Conservation (phyloP, 31 red algal species). For the Odonthalia washingtoniensis region DNA sequence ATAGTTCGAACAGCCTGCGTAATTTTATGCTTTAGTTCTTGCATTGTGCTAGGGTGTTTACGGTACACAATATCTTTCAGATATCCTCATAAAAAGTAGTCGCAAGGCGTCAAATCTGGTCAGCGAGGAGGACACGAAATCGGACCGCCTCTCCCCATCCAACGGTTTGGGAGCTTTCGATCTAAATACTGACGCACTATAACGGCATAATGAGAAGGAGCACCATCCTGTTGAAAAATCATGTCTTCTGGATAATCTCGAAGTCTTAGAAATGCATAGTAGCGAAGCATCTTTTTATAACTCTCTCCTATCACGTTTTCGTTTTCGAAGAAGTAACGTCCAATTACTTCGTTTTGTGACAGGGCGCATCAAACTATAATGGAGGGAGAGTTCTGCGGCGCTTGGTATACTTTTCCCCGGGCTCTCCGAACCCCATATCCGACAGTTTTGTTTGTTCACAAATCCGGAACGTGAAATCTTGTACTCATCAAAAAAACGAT, state of each 20-base stretch:
- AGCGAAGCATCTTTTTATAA: constrained; percentile 19
- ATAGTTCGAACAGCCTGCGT: background rate
- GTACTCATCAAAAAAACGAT: constrained; percentile 11
- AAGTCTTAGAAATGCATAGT: background rate
- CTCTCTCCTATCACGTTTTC: too few species aligned
- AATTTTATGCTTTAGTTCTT: constrained; percentile 1
- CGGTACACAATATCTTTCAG: too few species aligned
- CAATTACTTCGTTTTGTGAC: background rate
- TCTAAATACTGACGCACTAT: background rate
- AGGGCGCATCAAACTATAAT: background rate
- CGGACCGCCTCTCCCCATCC: background rate
- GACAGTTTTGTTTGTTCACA: constrained; percentile 21
- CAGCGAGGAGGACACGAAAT: constrained; percentile 8
- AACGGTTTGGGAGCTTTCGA: constrained; percentile 10
- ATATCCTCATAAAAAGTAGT: too few species aligned
- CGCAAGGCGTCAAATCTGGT: constrained; percentile 24
- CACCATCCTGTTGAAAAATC: constrained; percentile 27
- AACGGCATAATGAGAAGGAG: too few species aligned
- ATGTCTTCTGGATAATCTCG: background rate
- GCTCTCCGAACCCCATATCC: constrained; percentile 11
- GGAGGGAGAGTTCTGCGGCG: constrained; percentile 1
- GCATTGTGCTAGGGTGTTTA: background rate
- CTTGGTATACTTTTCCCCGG: background rate
- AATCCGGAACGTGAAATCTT: background rate
- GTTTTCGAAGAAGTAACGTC: too few species aligned